Conservation (phyloP, 176 grass and related monocot genomes). For the Puccinellia tenuiflora region DNA sequence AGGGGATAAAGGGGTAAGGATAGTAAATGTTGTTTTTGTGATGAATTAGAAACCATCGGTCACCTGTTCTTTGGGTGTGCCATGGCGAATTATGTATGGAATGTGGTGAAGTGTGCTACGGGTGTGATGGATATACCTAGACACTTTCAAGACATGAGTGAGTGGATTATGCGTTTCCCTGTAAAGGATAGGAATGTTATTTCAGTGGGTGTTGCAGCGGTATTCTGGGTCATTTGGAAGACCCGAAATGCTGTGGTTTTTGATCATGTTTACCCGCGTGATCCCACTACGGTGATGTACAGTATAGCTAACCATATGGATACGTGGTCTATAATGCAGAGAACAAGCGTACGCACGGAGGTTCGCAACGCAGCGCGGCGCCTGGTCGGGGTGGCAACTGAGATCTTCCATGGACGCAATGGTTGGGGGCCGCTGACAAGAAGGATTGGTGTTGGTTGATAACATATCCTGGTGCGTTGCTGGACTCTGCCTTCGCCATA, state of each 20-base stretch:
- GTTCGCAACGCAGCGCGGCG: too few species aligned
- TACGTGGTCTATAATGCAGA: too few species aligned
- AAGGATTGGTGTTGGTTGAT: too few species aligned
- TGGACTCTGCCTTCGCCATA: too few species aligned
- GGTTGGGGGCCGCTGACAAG: too few species aligned
- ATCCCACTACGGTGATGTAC: neutral
- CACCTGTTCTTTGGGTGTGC: neutral
- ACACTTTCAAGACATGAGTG: neutral
- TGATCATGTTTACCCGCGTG: neutral
- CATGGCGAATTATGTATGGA: neutral
- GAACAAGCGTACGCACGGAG: too few species aligned
- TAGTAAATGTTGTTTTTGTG: neutral
- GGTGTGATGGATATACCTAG: neutral
- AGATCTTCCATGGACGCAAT: too few species aligned
- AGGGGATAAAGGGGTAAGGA: neutral
- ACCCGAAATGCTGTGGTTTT: neutral
- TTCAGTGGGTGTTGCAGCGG: neutral
- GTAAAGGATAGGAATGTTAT: neutral
- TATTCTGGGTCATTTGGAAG: neutral
- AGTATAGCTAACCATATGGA: neutral
- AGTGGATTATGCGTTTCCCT: neutral
- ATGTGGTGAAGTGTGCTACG: neutral
- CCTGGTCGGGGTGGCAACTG: too few species aligned
- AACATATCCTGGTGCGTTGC: too few species aligned
- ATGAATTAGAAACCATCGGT: neutral